These are phyloP conservation scores for Hymenoscyphus occultus DNA, from an alignment of 2,329 filamentous ascomycete genomes.

Conservation along the genomic window DNA sequence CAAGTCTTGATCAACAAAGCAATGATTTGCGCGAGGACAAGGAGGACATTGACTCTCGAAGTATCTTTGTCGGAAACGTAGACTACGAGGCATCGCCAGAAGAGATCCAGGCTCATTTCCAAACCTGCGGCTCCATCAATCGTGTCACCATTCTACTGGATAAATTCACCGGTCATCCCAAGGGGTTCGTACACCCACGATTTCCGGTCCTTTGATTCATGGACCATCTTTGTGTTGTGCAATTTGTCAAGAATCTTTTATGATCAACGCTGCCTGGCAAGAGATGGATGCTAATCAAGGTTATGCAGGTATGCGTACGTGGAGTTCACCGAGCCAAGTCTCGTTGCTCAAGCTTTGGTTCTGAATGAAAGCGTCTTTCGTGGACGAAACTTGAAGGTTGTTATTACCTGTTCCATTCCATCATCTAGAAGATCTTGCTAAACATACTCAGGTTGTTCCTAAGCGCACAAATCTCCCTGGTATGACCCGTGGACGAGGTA, in stretches of 20 bases:
- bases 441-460: constrained; percentile 62
- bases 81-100: constrained; percentile 97
- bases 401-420: constrained; percentile 6
- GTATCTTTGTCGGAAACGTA: constrained; percentile 97
- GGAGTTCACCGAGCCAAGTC: constrained; percentile 90
- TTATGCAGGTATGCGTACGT: constrained; percentile 88
- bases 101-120: constrained; percentile 97
- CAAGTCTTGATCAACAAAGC: constrained; percentile 77
- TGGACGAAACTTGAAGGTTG: constrained; percentile 90
- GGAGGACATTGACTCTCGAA: constrained; percentile 91
- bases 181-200: constrained; percentile 67
- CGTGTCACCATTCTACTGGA: constrained; percentile 95
- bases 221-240: constrained; percentile 1
- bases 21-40: constrained; percentile 86
- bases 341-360: constrained; percentile 90
- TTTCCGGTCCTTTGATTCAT: constrained; percentile 23
- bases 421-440: constrained; percentile 11
- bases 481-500: constrained; percentile 75
- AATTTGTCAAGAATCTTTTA: constrained; percentile 28
- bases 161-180: constrained; percentile 99
- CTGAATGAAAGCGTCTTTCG: constrained; percentile 96
- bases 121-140: constrained; percentile 96
- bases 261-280: constrained; percentile 55
- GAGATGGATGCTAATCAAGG: constrained; percentile 47
- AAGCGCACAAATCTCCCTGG: constrained; percentile 97